Conservation (phyloP, 148 eudicot genomes). For the Beta vulgaris region DNA sequence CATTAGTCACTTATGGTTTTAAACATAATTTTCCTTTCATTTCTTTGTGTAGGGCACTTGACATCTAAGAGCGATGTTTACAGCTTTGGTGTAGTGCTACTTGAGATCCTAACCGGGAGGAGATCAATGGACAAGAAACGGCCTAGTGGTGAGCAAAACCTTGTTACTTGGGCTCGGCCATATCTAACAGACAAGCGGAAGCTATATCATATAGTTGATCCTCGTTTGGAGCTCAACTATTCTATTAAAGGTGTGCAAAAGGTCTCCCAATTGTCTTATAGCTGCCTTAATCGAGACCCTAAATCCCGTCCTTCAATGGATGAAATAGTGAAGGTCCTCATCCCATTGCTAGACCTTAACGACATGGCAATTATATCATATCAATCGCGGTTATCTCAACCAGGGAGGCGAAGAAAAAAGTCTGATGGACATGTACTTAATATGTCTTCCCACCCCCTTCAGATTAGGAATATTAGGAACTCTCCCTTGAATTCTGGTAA, state of each 20-base stretch:
- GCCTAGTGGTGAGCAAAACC: constrained; percentile 85
- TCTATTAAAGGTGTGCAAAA: constrained; percentile 90
- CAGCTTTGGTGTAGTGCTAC: constrained; percentile 91
- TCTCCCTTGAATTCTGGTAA: constrained; percentile 50
- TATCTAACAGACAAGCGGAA: constrained; percentile 71
- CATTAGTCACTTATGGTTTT: no score
- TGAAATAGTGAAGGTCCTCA: constrained; percentile 70
- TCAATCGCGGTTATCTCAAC: constrained; percentile 65
- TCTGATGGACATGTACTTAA: constrained; percentile 46
- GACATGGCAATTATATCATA: constrained; percentile 73
- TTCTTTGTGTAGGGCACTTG: constrained; percentile 66
- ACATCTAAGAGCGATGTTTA: constrained; percentile 92
- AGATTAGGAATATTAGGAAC: constrained; percentile 45
- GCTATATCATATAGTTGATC: constrained; percentile 77
- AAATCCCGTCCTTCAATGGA: constrained; percentile 89
- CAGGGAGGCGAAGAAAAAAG: constrained; percentile 72
- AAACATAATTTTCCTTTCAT: constrained; percentile 19
- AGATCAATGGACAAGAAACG: constrained; percentile 97
- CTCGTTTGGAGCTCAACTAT: constrained; percentile 81
- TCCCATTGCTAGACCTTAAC: constrained; percentile 65
- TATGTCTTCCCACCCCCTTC: constrained; percentile 35
- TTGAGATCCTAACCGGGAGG: constrained; percentile 85
- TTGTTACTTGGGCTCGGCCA: constrained; percentile 87
- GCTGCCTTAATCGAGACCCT: constrained; percentile 76
- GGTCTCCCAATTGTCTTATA: constrained; percentile 60